Base-by-base conservation (phyloP, 345 rosid genomes). In the Lepidium sativum region DNA sequence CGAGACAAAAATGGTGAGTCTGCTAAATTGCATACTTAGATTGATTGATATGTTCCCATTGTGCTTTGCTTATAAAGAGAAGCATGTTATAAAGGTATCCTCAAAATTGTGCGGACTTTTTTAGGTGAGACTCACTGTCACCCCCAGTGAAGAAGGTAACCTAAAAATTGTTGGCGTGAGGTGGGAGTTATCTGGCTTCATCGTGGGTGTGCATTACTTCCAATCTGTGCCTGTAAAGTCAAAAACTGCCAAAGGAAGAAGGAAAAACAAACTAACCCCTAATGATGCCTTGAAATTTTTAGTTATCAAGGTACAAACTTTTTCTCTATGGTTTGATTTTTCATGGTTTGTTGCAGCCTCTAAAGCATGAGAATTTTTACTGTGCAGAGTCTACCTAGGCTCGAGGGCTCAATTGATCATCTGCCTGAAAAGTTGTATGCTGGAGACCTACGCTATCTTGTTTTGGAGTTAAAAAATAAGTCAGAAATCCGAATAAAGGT, bases 161-260 rank as follows among this genome's bases (percentile, higher is more conserved):
- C 86, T 94, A 42, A 94, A 78, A 76, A 81, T 94, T 79, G 80
- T 83, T 15, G 99, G 99, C 47, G 85, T 94, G 52, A 83, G 87
- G 73, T 94, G 99, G 99, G 85, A 85, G 77, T 65, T 94, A 54
- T 86, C 92, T 49, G 89, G 89, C 69, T 94, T 86, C 40, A 80
- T 91, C 25, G 77, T 78, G 72, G 91, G 99, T 70, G 82, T 80
- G 39, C 79, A 77, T 68, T 80, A 81, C 65, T 94, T 94, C 65
- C 83, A 78, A 21, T 67, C 80, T 40, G 70, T 72, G 74, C 67
- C 75, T 66, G 66, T 54, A 51, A 81, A 80, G 77, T 82, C 80
- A 79, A 81, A 79, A 77, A 56, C 56, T 72, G 49, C 75, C 35
- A 80, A 61, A 67, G 82, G 84, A 78, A 80, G 79, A 77, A 73